Evolutionary conservation across 1,284 basidiomycete genomes (phyloP), one percentile per base, ranked within the genome.

Genomic region (Bjerkandera adusta): DNA sequence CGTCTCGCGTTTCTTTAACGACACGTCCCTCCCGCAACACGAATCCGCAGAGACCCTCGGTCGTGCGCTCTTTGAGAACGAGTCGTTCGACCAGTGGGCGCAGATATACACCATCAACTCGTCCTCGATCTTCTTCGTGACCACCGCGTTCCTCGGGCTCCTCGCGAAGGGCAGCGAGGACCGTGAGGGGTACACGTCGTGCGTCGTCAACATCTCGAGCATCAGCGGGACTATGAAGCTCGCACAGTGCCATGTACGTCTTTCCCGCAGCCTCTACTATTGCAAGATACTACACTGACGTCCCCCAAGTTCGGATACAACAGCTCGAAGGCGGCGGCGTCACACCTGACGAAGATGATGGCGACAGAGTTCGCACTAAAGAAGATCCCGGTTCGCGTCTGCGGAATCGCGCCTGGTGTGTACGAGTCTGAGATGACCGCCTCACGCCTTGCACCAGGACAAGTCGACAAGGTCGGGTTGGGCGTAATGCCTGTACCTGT

Each of bases 381-480:
- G 56, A 71, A 73, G 16, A 73, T 88, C 15, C 77, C 80, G 3
- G 76, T 91, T 20, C 83, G 85, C 42, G 79, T 89, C 35, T 83
- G 83, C 61, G 71, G 79, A 7, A 77, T 91, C 43, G 81, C 88
- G 6, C 88, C 89, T 10, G 85, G 85, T 4, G 79, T 83, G 8
- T 89, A 82, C 53, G 79, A 74, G 49, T 85, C 83, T 2, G 87
- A 89, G 64, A 85, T 92, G 85, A 89, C 87, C 0, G 54, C 57
- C n/a, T 70, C 69, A 46, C 61, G 58, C 1, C 77, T 85, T 35
- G 25, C 68, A 70, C 13, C 25, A 13, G 38, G 29, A 11, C 58
- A 70, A 26, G 75, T 79, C 3, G 75, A 85, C 57, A 67, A 63
- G 41, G 65, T 85, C 45, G 76, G 76, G 3, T 76, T 81, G 60